phyloP scores from a whole-genome alignment of 2,329 filamentous ascomycete genomes.

The Xylariaceae sp. region DNA sequence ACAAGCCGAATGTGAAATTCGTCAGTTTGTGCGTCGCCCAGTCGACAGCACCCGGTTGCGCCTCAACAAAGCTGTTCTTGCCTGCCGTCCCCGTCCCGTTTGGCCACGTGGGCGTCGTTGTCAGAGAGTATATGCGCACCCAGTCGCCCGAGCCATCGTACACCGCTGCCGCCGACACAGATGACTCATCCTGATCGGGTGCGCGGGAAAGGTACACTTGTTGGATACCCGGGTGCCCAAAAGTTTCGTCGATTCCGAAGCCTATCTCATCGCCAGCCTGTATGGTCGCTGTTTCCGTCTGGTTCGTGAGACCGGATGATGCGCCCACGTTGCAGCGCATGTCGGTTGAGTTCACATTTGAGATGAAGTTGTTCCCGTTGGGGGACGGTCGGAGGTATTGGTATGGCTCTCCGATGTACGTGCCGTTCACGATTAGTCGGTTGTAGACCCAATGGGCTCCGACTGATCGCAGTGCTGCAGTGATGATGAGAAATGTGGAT shows the following conservation, averaged over 20 bases:
- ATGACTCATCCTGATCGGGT: neutral
- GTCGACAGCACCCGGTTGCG: slow-evolving; percentile 7
- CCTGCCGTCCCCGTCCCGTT: slow-evolving; percentile 1
- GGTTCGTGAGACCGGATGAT: slow-evolving; percentile 1
- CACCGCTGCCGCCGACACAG: neutral
- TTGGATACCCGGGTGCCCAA: slow-evolving; percentile 23
- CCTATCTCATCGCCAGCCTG: slow-evolving; percentile 17
- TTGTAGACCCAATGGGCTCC: slow-evolving; percentile 22
- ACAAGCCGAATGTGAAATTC: slow-evolving; percentile 19
- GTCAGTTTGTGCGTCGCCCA: slow-evolving; percentile 23
- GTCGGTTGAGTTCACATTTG: slow-evolving; percentile 18
- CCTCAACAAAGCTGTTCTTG: slow-evolving; percentile 9
- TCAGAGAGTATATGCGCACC: slow-evolving; percentile 21
- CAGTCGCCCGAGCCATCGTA: slow-evolving; percentile 20
- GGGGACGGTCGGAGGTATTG: slow-evolving; percentile 20
- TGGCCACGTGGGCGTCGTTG: slow-evolving; percentile 7
- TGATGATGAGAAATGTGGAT: neutral
- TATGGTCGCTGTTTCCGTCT: slow-evolving; percentile 11
- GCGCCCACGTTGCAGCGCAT: slow-evolving; percentile 22
- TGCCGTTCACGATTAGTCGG: slow-evolving; percentile 19
- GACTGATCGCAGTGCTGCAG: neutral
- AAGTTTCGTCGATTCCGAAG: slow-evolving; percentile 19
- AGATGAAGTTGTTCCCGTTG: slow-evolving; percentile 20
- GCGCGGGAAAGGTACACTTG: slow-evolving; percentile 19
- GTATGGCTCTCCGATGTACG: slow-evolving; percentile 17